Conservation (phyloP, 2,329 filamentous ascomycete species). For the Aureobasidium sp. region DNA sequence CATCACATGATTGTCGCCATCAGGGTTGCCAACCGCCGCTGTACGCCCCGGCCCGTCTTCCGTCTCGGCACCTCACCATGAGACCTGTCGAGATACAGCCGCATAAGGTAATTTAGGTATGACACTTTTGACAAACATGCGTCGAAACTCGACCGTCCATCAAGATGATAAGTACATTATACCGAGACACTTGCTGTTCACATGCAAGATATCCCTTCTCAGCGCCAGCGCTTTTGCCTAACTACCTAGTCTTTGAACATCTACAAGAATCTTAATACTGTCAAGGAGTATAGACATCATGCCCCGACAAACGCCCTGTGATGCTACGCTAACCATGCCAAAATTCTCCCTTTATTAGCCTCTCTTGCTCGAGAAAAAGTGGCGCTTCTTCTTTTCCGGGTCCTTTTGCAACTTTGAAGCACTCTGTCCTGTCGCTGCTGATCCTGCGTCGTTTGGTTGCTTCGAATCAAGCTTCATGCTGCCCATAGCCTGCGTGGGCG, state of each 20-base stretch:
- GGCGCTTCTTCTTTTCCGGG: constrained; percentile 49
- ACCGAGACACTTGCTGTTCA: neutral
- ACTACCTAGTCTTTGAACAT: neutral
- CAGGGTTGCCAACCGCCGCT: neutral
- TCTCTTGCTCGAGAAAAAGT: constrained; percentile 38
- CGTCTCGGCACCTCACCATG: neutral
- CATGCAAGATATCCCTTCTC: neutral
- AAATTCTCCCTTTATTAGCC: neutral
- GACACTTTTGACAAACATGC: no score
- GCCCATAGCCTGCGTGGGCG: constrained; percentile 48
- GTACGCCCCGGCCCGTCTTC: neutral
- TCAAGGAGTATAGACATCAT: neutral
- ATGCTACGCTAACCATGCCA: constrained; percentile 6
- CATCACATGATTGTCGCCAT: constrained; percentile 7
- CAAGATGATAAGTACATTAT: neutral
- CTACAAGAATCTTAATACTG: neutral
- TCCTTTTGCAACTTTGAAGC: constrained; percentile 46
- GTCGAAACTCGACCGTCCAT: no score
- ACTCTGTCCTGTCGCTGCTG: constrained; percentile 21
- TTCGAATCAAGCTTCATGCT: constrained; percentile 42
- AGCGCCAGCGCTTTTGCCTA: neutral
- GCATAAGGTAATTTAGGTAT: no score
- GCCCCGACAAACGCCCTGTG: neutral
- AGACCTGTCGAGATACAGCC: no score
- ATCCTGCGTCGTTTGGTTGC: constrained; percentile 22